Evolutionary conservation across 768 basidiomycete genomes (phyloP).

Genomic region (Rhizopogon vesiculosus): DNA sequence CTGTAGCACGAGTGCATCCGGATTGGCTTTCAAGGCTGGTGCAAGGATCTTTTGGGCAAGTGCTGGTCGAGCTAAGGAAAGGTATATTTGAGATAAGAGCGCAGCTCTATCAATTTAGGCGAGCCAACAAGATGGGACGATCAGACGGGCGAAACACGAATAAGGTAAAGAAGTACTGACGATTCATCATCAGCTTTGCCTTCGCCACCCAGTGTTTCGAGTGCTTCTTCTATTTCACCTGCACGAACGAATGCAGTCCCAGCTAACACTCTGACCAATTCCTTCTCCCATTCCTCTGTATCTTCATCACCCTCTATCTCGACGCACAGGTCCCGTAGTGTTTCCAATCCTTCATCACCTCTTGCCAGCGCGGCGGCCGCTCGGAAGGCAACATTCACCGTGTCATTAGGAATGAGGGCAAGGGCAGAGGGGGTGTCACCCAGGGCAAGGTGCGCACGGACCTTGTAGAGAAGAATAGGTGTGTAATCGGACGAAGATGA

Average conservation of each 20-base stretch:
- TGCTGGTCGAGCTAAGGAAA: slow-evolving; percentile 85
- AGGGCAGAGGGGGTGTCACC: slow-evolving; percentile 53
- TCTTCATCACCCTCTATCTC: slow-evolving; percentile 81
- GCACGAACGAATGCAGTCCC: slow-evolving; percentile 84
- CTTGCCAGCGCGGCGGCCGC: slow-evolving; percentile 73
- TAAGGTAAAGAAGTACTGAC: slow-evolving; percentile 43
- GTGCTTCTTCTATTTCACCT: slow-evolving; percentile 86
- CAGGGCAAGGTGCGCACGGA: slow-evolving; percentile 73
- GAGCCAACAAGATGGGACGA: too few relatives aligned
- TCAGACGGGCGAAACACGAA: background rate
- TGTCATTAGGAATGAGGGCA: slow-evolving; percentile 48
- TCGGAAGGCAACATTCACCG: slow-evolving; percentile 64
- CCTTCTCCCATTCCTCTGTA: slow-evolving; percentile 62
- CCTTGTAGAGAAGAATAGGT: slow-evolving; percentile 68
- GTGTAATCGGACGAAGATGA: slow-evolving; percentile 58
- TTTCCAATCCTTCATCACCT: slow-evolving; percentile 61
- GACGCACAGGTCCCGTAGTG: slow-evolving; percentile 78
- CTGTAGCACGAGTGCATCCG: slow-evolving; percentile 87
- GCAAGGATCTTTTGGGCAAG: slow-evolving; percentile 85
- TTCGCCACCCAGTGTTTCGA: slow-evolving; percentile 75
- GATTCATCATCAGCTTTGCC: slow-evolving; percentile 82
- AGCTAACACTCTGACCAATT: slow-evolving; percentile 71
- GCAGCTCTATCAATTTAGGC: slow-evolving; percentile 54
- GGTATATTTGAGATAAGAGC: slow-evolving; percentile 78
- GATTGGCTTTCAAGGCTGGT: slow-evolving; percentile 78